A percentile compares a stretch with the other conserved stretches of the same genome.
phyloP scores from a whole-genome alignment of 495 filamentous ascomycete species.

The Evernia prunastri region DNA sequence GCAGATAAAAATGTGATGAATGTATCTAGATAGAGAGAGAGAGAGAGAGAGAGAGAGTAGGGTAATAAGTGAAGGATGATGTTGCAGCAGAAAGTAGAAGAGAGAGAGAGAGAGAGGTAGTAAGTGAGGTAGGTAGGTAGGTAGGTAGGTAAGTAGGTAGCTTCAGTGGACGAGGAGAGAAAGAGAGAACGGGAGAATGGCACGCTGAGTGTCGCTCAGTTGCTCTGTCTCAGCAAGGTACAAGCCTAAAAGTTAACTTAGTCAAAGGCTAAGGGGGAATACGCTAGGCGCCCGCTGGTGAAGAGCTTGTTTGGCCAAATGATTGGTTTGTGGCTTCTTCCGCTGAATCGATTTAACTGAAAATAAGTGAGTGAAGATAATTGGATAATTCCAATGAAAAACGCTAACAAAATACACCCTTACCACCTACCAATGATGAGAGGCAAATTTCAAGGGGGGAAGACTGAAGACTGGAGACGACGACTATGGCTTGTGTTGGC shows the following conservation, averaged over 20 bases:
- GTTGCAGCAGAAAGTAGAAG: not conserved
- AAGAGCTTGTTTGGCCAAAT: not conserved
- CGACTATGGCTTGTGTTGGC: not conserved
- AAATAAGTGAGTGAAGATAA: too few species aligned
- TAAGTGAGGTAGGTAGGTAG: not conserved
- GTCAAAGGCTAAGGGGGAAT: too few species aligned
- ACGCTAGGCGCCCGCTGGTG: not conserved
- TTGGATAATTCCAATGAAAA: too few species aligned
- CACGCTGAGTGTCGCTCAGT: too few species aligned
- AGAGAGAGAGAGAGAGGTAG: conserved; percentile 3
- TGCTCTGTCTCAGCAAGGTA: too few species aligned
- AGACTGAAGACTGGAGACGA: not conserved
- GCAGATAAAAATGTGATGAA: not conserved
- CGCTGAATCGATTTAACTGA: not conserved
- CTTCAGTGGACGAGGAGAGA: not conserved
- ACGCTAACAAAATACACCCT: too few species aligned
- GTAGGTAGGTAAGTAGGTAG: not conserved
- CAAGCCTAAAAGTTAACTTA: too few species aligned
- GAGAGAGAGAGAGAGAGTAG: not conserved
- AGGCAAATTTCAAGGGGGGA: not conserved
- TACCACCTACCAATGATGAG: too few species aligned
- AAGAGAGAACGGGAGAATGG: not conserved
- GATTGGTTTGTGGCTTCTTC: not conserved
- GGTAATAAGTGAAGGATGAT: too few species aligned
- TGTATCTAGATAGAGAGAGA: not conserved